Evolutionary conservation across 1,139 yeast species (phyloP), one percentile per base, ranked within the genome.

Genomic region (Debaryomyces subglobosus): DNA sequence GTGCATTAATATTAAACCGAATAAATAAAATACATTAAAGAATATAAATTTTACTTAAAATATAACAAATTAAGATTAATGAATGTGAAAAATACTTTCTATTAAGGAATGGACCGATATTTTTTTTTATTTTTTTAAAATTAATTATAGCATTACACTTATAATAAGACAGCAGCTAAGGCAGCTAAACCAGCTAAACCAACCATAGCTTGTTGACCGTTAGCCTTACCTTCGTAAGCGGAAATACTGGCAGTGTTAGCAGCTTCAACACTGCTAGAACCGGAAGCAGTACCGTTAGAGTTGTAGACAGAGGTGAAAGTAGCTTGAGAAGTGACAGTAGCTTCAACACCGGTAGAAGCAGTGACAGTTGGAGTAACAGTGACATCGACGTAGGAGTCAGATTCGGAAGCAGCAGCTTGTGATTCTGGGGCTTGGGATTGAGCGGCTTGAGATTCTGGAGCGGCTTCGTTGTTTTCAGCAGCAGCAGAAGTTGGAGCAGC

Each of bases 131-230:
- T 20, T 47, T 40, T 47, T 49, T 21, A 5, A 30, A 29, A 39
- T 39, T 15, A 39, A 12, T 36, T 32, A 32, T 34, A 23, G 16
- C 15, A 35, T 43, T 25, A 52, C 29, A 47, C 44, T 67, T 71
- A 74, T 60, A 74, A 64, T 62, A 75, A 70, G 56, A 67, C 61
- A 54, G 75, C 79, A 54, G 74, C 78, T 47, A 74, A 54, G 64
- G 76, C 79, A 53, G 73, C 80, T 49, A 72, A 48, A 62, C 78
- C 79, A 52, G 68, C 78, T 46, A 66, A 65, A 52, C 79, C 79
- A 43, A 61, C 64, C 49, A 62, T 64, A 49, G 59, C 59, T 51
- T 62, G 60, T 52, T 62, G 60, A 52, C 57, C 59, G 53, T 57
- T 56, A 50, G 63, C 75, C 53, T 54, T 63, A 64, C 66, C 73